Percentiles rank a stretch among this genome's conserved stretches.
Evolutionary conservation across 345 rosid genomes (phyloP).

Genomic region (Barbarea vulgaris): DNA sequence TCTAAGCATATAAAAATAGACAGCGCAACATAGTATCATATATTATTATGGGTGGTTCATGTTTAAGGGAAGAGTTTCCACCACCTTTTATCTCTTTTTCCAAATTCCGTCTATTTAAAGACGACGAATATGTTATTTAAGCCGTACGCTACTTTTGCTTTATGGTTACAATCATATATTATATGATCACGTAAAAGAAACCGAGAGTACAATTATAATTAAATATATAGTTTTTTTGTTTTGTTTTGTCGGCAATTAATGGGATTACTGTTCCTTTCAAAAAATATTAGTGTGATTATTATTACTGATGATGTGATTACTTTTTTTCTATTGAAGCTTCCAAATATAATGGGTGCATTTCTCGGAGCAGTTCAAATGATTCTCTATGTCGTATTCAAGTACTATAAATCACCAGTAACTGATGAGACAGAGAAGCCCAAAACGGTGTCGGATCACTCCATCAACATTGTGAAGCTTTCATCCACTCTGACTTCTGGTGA

Average conservation of each 20-base stretch:
- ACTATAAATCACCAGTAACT: constrained; percentile 36
- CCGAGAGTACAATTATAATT: neutral
- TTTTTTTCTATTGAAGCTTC: constrained; percentile 41
- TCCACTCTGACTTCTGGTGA: constrained; percentile 20
- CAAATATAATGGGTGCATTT: constrained; percentile 54
- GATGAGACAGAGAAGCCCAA: constrained; percentile 33
- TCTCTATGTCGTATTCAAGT: constrained; percentile 49
- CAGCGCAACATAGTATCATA: constrained; percentile 32
- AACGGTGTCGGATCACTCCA: constrained; percentile 38
- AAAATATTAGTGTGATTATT: neutral
- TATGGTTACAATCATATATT: constrained; percentile 32
- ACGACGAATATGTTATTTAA: constrained; percentile 18
- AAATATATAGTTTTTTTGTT: neutral
- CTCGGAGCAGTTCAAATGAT: constrained; percentile 61
- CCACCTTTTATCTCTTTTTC: constrained; percentile 24
- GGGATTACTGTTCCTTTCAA: constrained; percentile 10
- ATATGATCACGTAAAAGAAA: constrained; percentile 30
- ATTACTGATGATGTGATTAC: constrained; percentile 14
- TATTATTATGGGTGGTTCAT: constrained; percentile 24
- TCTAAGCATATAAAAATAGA: constrained; percentile 15
- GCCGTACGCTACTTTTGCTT: constrained; percentile 37
- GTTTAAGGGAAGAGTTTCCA: constrained; percentile 23
- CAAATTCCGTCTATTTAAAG: constrained; percentile 28
- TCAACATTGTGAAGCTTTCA: constrained; percentile 34
- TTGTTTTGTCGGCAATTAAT: constrained; percentile 21